Conservation (phyloP, 495 filamentous ascomycete species). For the Aspergillus heteromorphus region DNA sequence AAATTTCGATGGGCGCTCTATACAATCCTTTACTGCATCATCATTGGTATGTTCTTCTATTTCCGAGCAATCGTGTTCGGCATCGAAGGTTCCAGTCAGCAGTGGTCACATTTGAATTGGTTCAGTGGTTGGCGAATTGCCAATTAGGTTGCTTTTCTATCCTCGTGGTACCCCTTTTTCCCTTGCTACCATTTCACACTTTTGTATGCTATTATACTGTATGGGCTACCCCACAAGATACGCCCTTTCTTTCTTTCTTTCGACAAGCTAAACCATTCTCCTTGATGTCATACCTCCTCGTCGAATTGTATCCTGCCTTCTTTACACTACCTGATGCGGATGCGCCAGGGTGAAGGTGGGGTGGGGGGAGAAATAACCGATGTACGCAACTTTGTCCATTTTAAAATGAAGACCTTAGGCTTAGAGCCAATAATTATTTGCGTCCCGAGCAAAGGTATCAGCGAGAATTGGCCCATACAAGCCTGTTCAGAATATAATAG, state of each 20-base stretch:
- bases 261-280: not conserved
- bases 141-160: conserved; percentile 26
- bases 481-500: not conserved
- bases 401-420: too few species aligned
- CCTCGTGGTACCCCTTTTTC: not conserved
- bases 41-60: conserved; percentile 75
- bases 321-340: too few species aligned
- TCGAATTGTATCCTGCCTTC: too few species aligned
- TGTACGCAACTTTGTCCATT: too few species aligned
- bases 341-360: too few species aligned
- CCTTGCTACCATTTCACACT: not conserved
- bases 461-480: not conserved
- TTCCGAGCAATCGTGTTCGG: conserved; percentile 97
- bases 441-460: too few species aligned
- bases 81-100: conserved; percentile 76
- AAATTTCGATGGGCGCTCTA: conserved; percentile 58
- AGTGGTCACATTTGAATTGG: conserved; percentile 94
- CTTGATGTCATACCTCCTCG: too few species aligned
- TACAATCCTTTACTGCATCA: conserved; percentile 60
- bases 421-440: too few species aligned
- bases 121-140: conserved; percentile 55
- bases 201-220: not conserved
- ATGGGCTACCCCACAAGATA: not conserved
- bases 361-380: too few species aligned
- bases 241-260: too few species aligned